These are phyloP conservation scores for Penicillium antarcticum DNA, from an alignment of 495 filamentous ascomycete genomes.

Conservation along the genomic window DNA sequence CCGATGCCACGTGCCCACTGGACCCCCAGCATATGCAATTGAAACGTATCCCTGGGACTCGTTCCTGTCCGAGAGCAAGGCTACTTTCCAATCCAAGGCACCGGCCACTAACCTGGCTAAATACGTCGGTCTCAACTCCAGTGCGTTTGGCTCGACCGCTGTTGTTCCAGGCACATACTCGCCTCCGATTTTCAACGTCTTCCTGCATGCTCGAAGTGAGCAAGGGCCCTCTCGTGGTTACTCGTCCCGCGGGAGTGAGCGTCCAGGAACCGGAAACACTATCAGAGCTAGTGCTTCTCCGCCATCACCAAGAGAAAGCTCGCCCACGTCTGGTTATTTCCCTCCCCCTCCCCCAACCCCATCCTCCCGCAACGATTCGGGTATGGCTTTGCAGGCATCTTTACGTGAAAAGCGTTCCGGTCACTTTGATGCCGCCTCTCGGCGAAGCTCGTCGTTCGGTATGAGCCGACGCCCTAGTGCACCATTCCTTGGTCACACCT, in stretches of 20 bases:
- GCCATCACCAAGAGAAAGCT: conserved; percentile 70
- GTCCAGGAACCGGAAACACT: conserved; percentile 79
- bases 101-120: conserved; percentile 71
- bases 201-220: conserved; percentile 71
- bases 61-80: conserved; percentile 80
- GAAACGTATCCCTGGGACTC: conserved; percentile 88
- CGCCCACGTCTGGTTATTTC: conserved; percentile 78
- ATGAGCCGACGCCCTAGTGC: conserved; percentile 77
- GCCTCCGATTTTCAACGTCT: conserved; percentile 84
- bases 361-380: conserved; percentile 84
- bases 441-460: conserved; percentile 88
- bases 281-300: conserved; percentile 64
- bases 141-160: conserved; percentile 70
- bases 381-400: conserved; percentile 77
- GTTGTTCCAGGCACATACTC: conserved; percentile 42
- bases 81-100: conserved; percentile 70
- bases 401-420: conserved; percentile 92
- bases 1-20: conserved; percentile 78
- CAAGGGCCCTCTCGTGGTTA: conserved; percentile 40
- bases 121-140: conserved; percentile 83
- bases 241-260: conserved; percentile 57
- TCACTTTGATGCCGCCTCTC: conserved; percentile 80
- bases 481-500: conserved; percentile 77
- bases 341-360: conserved; percentile 70
- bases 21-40: conserved; percentile 89